A percentile compares a stretch with the other conserved stretches of the same genome.
phyloP scores from a whole-genome alignment of 169 alveolate genomes.

The Pseudocohnilembus persalinus region DNA sequence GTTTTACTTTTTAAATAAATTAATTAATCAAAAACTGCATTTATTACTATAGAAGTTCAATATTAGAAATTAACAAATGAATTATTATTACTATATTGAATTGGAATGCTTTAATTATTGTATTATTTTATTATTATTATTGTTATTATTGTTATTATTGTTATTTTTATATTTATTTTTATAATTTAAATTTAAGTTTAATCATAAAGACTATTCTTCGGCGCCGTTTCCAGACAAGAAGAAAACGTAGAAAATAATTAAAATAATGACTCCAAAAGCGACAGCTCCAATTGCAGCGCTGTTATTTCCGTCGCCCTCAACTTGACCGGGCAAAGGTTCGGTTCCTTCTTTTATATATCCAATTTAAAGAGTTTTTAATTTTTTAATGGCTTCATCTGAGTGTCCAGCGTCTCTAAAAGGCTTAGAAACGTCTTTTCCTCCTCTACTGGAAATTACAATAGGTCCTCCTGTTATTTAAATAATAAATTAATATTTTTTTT shows the following conservation, averaged over 20 bases:
- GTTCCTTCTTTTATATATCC: conserved; percentile 36
- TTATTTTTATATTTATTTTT: no score
- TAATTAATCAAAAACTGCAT: no score
- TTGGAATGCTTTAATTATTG: no score
- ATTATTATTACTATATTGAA: no score
- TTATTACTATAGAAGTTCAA: no score
- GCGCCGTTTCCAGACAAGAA: neutral
- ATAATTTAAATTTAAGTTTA: no score
- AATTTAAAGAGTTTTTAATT: conserved; percentile 29
- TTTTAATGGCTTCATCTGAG: conserved; percentile 29
- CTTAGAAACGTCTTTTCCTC: conserved; percentile 55
- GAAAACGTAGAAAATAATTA: neutral
- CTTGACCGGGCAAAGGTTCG: conserved; percentile 5
- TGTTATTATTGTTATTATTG: no score
- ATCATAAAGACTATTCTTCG: neutral
- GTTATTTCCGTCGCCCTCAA: neutral
- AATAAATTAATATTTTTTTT: no score
- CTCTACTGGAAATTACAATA: conserved; percentile 31
- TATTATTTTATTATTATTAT: no score
- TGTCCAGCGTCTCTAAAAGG: conserved; percentile 53
- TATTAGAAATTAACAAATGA: no score
- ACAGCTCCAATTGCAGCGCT: neutral
- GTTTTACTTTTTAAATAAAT: no score
- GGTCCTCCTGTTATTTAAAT: conserved; percentile 27
- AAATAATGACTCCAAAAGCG: conserved; percentile 5